phyloP scores from a whole-genome alignment of 1,284 basidiomycete species.

The Amylostereum areolatum region DNA sequence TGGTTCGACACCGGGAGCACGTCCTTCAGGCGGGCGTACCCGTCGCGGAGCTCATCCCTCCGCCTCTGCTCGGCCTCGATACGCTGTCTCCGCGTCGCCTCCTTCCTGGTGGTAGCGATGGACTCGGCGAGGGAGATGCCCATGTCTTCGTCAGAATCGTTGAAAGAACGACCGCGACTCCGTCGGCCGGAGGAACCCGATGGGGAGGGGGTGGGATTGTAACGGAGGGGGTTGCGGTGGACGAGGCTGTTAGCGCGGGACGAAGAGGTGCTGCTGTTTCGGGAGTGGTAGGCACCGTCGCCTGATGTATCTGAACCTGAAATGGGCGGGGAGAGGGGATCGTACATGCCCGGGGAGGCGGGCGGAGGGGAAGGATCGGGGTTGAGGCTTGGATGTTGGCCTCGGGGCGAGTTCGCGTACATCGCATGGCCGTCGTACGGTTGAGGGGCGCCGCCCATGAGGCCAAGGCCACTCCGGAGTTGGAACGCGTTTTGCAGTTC shows the following conservation, averaged over 20 bases:
- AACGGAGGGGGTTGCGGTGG: conserved; percentile 59
- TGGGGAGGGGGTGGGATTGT: conserved; percentile 73
- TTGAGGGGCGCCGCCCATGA: conserved; percentile 16
- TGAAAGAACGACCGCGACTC: conserved; percentile 57
- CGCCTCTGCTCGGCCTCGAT: conserved; percentile 84
- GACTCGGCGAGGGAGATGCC: conserved; percentile 58
- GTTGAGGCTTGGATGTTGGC: conserved; percentile 46
- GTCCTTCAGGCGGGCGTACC: conserved; percentile 82
- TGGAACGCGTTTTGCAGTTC: conserved; percentile 20
- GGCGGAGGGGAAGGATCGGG: conserved; percentile 59
- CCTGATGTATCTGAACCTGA: conserved; percentile 81
- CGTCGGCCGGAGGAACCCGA: conserved; percentile 65
- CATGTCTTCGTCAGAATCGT: conserved; percentile 75
- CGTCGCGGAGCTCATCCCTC: conserved; percentile 81
- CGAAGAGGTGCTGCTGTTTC: conserved; percentile 69
- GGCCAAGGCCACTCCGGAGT: conserved; percentile 12
- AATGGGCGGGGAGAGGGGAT: conserved; percentile 73
- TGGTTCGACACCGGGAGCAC: conserved; percentile 81
- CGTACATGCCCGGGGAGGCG: conserved; percentile 71
- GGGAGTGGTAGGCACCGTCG: conserved; percentile 70
- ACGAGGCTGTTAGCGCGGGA: conserved; percentile 69
- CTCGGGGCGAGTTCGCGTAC: conserved; percentile 41
- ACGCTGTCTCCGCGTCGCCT: conserved; percentile 74
- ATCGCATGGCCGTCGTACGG: conserved; percentile 21
- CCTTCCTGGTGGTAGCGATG: conserved; percentile 71